Conservation (phyloP, 2,329 filamentous ascomycete species). For the Penicillium oxalicum region DNA sequence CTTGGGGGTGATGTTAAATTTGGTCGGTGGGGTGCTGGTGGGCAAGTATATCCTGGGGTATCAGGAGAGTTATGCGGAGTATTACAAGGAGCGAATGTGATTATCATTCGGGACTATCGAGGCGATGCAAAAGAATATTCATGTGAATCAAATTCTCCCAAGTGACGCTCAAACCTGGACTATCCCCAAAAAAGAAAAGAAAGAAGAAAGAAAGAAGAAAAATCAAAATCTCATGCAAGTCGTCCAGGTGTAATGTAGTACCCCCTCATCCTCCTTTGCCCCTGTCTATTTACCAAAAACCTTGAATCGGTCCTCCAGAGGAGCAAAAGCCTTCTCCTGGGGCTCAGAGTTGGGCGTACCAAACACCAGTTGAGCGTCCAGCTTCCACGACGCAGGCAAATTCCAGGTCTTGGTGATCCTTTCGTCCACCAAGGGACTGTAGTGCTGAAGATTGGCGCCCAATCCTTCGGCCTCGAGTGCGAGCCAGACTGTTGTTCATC, state of each 20-base stretch:
- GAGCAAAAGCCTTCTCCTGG: constrained; percentile 25
- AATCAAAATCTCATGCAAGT: too few species aligned
- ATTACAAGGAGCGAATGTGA: constrained; percentile 1
- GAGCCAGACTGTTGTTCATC: constrained; percentile 54
- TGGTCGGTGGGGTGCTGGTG: constrained; percentile 5
- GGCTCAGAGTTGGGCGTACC: constrained; percentile 40
- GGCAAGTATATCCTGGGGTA: constrained; percentile 12
- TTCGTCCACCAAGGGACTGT: constrained; percentile 76
- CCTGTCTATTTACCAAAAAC: constrained; percentile 28
- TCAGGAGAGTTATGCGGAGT: constrained; percentile 7
- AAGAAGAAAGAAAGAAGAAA: too few species aligned
- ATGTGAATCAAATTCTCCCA: background rate
- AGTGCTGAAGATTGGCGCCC: constrained; percentile 85
- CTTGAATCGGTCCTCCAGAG: constrained; percentile 30
- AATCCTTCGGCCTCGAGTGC: constrained; percentile 76
- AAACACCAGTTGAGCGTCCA: constrained; percentile 80
- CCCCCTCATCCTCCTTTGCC: too few species aligned
- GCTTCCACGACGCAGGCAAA: constrained; percentile 64
- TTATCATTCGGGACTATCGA: background rate
- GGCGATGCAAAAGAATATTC: background rate
- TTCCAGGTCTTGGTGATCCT: constrained; percentile 64
- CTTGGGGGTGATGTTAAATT: constrained; percentile 5
- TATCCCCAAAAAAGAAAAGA: background rate
- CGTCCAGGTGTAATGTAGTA: too few species aligned
- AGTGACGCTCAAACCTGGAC: background rate